Evolutionary conservation across 805 yeast species (phyloP).

Genomic region (Komagataella populi): DNA sequence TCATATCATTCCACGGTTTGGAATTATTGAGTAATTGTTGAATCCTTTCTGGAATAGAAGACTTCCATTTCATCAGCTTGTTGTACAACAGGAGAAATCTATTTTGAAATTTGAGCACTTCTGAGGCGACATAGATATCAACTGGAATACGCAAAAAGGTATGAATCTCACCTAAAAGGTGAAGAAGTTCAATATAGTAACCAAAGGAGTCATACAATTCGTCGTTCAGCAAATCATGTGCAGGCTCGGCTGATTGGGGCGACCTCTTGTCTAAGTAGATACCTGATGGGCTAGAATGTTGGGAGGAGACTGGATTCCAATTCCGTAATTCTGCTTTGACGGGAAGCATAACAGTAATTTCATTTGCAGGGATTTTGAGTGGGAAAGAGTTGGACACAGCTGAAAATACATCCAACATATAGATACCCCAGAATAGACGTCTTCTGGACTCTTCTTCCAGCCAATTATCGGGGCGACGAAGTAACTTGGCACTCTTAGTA

Average conservation of each 20-base stretch:
- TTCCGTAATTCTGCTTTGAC: slow-evolving; percentile 8
- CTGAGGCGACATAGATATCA: slow-evolving; percentile 6
- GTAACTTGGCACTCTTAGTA: slow-evolving; percentile 8
- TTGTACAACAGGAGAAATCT: slow-evolving; percentile 7
- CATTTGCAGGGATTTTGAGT: slow-evolving; percentile 9
- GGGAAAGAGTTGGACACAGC: slow-evolving; percentile 22
- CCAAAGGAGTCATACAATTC: slow-evolving; percentile 10
- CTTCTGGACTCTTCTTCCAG: slow-evolving; percentile 22
- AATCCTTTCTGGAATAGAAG: slow-evolving; percentile 6
- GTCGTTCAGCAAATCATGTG: slow-evolving; percentile 2
- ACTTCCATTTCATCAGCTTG: slow-evolving; percentile 8
- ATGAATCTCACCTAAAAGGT: slow-evolving; percentile 7
- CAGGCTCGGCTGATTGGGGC: neutral
- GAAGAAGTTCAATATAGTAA: slow-evolving; percentile 9
- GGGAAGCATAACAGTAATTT: slow-evolving; percentile 8
- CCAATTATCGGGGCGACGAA: slow-evolving; percentile 17
- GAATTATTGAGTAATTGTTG: slow-evolving; percentile 2
- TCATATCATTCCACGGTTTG: slow-evolving; percentile 4
- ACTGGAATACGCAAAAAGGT: slow-evolving; percentile 7
- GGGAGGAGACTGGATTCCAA: slow-evolving; percentile 2
- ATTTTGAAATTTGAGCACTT: slow-evolving; percentile 7
- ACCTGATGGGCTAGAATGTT: neutral
- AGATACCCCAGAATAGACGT: slow-evolving; percentile 21
- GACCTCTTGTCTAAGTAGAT: neutral
- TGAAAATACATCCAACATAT: slow-evolving; percentile 19